Evolutionary conservation across 768 basidiomycete genomes (phyloP).

Genomic region (Leucosporidium scottii): DNA sequence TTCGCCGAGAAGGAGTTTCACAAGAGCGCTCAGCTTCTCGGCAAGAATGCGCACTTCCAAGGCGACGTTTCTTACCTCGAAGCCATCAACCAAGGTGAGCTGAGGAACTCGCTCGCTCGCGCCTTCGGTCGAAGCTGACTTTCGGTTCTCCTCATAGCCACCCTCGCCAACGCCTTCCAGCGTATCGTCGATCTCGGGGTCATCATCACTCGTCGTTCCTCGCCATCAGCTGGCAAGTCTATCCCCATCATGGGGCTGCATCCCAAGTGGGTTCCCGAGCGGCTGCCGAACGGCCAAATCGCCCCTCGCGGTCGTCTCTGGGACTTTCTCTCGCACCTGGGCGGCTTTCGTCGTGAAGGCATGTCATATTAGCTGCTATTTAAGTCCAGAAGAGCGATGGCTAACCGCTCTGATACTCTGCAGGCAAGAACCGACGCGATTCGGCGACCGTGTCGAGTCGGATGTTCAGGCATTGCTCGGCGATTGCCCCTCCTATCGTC

Average conservation of each 20-base stretch:
- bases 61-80: slow-evolving; percentile 36
- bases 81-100: slow-evolving; percentile 31
- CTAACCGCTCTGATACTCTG: too few relatives aligned
- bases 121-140: not conserved
- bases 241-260: slow-evolving; percentile 32
- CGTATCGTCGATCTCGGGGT: slow-evolving; percentile 32
- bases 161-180: slow-evolving; percentile 33
- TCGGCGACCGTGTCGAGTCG: slow-evolving; percentile 21
- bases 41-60: slow-evolving; percentile 27
- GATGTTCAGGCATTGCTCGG: slow-evolving; percentile 27
- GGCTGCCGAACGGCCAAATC: slow-evolving; percentile 15
- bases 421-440: not conserved
- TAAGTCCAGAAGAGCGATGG: too few relatives aligned
- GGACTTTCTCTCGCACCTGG: slow-evolving; percentile 30
- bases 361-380: too few relatives aligned
- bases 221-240: slow-evolving; percentile 19
- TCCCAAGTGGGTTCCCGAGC: slow-evolving; percentile 28
- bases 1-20: slow-evolving; percentile 25
- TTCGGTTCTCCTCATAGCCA: slow-evolving; percentile 3
- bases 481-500: slow-evolving; percentile 16
- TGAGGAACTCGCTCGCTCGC: not conserved
- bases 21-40: slow-evolving; percentile 20
- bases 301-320: slow-evolving; percentile 24
- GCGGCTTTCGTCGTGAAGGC: slow-evolving; percentile 34
- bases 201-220: slow-evolving; percentile 20